Evolutionary conservation across 83 land plant genomes (phyloP).

Genomic region (Diphasiastrum complanatum): DNA sequence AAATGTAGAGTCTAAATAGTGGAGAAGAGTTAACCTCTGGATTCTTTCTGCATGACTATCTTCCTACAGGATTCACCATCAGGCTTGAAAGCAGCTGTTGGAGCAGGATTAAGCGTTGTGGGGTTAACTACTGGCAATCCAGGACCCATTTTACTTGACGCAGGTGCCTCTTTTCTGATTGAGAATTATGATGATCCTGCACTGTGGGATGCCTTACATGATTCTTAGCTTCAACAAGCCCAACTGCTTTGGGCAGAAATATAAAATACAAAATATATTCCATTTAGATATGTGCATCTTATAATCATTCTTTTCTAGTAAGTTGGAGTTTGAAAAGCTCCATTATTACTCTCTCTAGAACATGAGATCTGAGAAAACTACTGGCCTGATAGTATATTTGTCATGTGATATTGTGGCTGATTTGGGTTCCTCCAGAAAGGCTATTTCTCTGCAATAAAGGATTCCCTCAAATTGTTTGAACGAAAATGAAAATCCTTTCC

Average conservation of each 20-base stretch:
- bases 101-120: slow-evolving; percentile 23
- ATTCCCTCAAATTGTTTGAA: too few species aligned
- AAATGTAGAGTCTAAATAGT: background rate
- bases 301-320: too few species aligned
- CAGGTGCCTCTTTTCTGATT: slow-evolving; percentile 22
- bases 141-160: slow-evolving; percentile 16
- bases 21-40: background rate
- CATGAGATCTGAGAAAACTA: too few species aligned
- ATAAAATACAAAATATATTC: too few species aligned
- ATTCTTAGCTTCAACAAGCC: background rate
- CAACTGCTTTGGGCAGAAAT: slow-evolving; percentile 1
- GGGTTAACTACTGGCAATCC: slow-evolving; percentile 31
- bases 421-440: too few species aligned
- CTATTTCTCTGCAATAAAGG: too few species aligned
- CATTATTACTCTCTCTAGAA: too few species aligned
- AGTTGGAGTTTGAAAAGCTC: too few species aligned
- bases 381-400: too few species aligned
- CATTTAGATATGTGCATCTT: too few species aligned
- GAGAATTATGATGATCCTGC: slow-evolving; percentile 30
- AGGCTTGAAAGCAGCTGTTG: slow-evolving; percentile 27
- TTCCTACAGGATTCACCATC: slow-evolving; percentile 30
- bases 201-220: slow-evolving; percentile 22
- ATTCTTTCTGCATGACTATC: background rate
- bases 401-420: too few species aligned
- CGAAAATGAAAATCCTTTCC: too few species aligned